Evolutionary conservation across 2,329 filamentous ascomycete genomes (phyloP).

Genomic region (Fusarium metavorans): DNA sequence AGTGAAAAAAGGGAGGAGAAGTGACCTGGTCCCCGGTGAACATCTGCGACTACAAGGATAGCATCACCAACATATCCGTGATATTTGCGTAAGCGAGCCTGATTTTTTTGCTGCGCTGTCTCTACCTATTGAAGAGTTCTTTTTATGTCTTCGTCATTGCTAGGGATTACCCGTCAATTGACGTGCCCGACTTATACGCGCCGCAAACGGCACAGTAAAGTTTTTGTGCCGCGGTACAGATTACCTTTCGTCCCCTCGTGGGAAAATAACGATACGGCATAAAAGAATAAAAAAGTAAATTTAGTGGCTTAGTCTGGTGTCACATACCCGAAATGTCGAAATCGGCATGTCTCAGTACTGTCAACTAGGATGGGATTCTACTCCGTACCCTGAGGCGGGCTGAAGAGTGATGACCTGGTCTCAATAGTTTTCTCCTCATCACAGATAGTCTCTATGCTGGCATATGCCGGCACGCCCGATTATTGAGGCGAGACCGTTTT

Average conservation of each 20-base stretch:
- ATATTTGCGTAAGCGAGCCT: constrained; percentile 27
- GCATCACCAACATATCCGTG: constrained; percentile 15
- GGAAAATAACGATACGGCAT: not conserved
- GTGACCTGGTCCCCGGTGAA: constrained; percentile 17
- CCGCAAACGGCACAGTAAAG: not conserved
- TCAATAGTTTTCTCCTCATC: not conserved
- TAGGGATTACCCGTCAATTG: not conserved
- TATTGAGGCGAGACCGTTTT: not conserved
- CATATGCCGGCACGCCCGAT: not conserved
- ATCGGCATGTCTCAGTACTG: constrained; percentile 23
- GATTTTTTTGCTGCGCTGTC: not conserved
- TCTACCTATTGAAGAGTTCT: not conserved
- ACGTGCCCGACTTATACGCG: not conserved
- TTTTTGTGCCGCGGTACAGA: not conserved
- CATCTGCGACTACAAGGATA: constrained; percentile 32
- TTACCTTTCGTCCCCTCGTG: not conserved
- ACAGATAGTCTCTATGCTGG: not conserved
- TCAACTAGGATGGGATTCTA: constrained; percentile 21
- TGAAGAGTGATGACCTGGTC: constrained; percentile 10
- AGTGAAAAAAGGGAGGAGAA: not conserved
- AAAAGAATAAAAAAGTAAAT: constrained; percentile 1
- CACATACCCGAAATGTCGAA: constrained; percentile 16
- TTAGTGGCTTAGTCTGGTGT: not conserved
- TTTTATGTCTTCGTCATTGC: not conserved
- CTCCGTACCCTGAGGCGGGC: constrained; percentile 22